Evolutionary conservation across 495 filamentous ascomycete genomes (phyloP).

Genomic region (Pseudotulostoma volvatum): DNA sequence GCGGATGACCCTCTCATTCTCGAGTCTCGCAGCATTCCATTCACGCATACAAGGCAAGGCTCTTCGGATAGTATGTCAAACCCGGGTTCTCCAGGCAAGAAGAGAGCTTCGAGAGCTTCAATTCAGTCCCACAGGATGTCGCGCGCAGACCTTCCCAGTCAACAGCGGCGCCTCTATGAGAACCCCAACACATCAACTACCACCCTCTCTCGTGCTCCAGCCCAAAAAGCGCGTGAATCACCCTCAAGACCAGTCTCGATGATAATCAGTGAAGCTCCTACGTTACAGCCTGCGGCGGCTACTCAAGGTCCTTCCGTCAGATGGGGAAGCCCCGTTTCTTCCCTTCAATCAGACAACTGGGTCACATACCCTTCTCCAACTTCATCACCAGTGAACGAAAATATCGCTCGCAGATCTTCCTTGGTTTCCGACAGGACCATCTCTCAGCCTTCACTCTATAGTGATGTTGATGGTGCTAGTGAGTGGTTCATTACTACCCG

Average conservation of each 20-base stretch:
- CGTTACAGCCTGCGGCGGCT: conserved; percentile 15
- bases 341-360: conserved; percentile 37
- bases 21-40: conserved; percentile 47
- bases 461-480: conserved; percentile 15
- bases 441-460: conserved; percentile 20
- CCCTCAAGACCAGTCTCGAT: conserved; percentile 9
- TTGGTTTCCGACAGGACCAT: conserved; percentile 29
- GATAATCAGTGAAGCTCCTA: conserved; percentile 13
- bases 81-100: conserved; percentile 7
- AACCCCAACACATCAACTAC: conserved; percentile 14
- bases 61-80: conserved; percentile 34
- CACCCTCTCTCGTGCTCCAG: conserved; percentile 10
- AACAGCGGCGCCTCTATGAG: conserved; percentile 15
- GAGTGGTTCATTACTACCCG: conserved; percentile 25
- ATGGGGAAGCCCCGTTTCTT: conserved; percentile 22
- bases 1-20: conserved; percentile 40
- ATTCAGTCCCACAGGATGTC: conserved; percentile 12
- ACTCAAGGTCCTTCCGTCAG: conserved; percentile 12
- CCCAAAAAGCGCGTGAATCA: conserved; percentile 14
- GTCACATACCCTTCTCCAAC: conserved; percentile 42
- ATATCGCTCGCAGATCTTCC: conserved; percentile 23
- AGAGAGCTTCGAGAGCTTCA: conserved; percentile 11
- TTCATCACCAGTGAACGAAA: conserved; percentile 29
- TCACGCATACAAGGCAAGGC: conserved; percentile 52
- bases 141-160: conserved; percentile 24